A percentile compares a stretch with the other conserved stretches of the same genome.
Conservation (phyloP, 1,139 yeast genomes). For the Suhomyces bolitotheri region DNA sequence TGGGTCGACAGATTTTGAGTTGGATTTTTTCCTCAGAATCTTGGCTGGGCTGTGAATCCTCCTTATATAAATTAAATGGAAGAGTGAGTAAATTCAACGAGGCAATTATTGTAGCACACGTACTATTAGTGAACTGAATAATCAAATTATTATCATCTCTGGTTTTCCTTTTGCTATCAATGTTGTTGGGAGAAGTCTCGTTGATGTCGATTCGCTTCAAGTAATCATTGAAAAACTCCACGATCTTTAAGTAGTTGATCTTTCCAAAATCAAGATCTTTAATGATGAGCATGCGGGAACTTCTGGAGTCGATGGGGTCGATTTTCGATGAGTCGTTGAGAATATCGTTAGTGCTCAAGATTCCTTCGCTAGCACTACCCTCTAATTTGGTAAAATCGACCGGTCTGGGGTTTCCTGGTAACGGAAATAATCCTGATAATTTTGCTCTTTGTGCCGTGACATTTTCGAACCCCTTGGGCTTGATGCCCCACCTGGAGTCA, state of each 20-base stretch:
- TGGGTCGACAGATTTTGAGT: slow-evolving; percentile 53
- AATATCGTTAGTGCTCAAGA: slow-evolving; percentile 42
- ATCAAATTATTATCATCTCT: slow-evolving; percentile 42
- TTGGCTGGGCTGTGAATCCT: slow-evolving; percentile 12
- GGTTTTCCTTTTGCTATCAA: slow-evolving; percentile 36
- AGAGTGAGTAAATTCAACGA: slow-evolving; percentile 42
- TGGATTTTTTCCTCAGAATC: slow-evolving; percentile 16
- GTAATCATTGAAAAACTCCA: slow-evolving; percentile 44
- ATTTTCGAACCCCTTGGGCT: slow-evolving; percentile 73
- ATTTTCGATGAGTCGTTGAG: slow-evolving; percentile 44
- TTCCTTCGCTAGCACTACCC: slow-evolving; percentile 43
- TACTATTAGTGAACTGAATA: slow-evolving; percentile 53
- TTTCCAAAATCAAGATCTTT: slow-evolving; percentile 45
- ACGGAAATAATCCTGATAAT: slow-evolving; percentile 75
- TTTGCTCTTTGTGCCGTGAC: slow-evolving; percentile 81
- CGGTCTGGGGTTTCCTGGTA: slow-evolving; percentile 68
- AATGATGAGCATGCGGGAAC: slow-evolving; percentile 51
- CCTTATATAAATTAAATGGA: slow-evolving; percentile 31
- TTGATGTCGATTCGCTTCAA: slow-evolving; percentile 39
- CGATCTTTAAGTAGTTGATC: slow-evolving; percentile 42
- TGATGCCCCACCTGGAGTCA: slow-evolving; percentile 70
- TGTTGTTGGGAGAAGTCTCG: slow-evolving; percentile 30
- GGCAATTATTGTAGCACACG: slow-evolving; percentile 61
- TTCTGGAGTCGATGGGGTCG: slow-evolving; percentile 54
- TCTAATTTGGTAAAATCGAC: slow-evolving; percentile 57